Base-by-base conservation (phyloP, 257 asterid genomes). In the Mitragyna speciosa region DNA sequence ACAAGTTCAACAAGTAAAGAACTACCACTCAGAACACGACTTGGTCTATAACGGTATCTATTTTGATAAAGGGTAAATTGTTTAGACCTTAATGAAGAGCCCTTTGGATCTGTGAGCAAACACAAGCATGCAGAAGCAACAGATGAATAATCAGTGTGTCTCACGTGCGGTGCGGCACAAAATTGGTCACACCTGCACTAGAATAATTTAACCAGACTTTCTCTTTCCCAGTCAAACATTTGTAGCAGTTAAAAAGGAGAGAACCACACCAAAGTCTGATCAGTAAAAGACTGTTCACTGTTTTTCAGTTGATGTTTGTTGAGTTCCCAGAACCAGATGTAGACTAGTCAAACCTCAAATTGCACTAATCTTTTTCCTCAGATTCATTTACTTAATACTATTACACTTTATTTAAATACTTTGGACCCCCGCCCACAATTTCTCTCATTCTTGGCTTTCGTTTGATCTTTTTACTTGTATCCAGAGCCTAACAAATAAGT, bases 151-250 rank as follows among this genome's bases (percentile, higher is more conserved):
- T 20, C 39, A 83, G 77, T 80, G 84, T 33, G 71, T 59, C 69
- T 78, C 84, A 80, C 86, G 82, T 83, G 84, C 72, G 64, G 76
- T 49, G 26, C 58, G 68, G 69, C 80, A 54, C 69, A 73, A 67
- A 82, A 63, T 67, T 78, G 70, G 39, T 47, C n/a, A 48, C 67
- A 71, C 76, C 84, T 65, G 73, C 70, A 36, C 68, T 26, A 6
- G 41, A 74, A 49, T 67, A 64, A 15, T 47, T 51, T 74, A 31
- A 74, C 41, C 78, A 43, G 63, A 20, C 9, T 16, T 10, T 26
- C 59, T 22, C 14, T n/a, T 31, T 1, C 36, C 30, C 78, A 6
- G 4, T 20, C 41, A 39, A n/a, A 4, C 5, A 69, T 48, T 58
- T 76, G 49, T 33, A 9, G 41, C 54, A 17, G 39, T 33, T 24